Evolutionary conservation across 345 rosid species (phyloP).

Genomic region (Anacardium occidentale): DNA sequence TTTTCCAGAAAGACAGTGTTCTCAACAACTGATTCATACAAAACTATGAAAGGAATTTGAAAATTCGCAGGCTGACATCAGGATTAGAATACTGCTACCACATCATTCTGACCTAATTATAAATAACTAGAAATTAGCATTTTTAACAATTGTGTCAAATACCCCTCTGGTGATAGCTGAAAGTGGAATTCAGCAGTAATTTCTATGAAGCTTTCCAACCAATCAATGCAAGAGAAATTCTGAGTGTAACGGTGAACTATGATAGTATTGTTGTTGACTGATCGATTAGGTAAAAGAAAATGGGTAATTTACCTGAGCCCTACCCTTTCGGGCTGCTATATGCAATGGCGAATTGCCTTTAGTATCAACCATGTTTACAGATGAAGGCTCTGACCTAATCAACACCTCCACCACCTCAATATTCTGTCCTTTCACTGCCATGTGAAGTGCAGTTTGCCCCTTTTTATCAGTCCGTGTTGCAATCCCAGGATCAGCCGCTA

Average conservation of each 20-base stretch:
- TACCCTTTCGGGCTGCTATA: slow-evolving; percentile 77
- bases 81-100: not conserved
- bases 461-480: slow-evolving; percentile 73
- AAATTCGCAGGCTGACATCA: not conserved
- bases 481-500: slow-evolving; percentile 56
- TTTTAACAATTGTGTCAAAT: too few species aligned
- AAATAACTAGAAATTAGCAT: too few species aligned
- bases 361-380: slow-evolving; percentile 61
- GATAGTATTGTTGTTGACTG: not conserved
- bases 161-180: too few species aligned
- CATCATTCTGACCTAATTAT: too few species aligned
- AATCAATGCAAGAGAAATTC: too few species aligned
- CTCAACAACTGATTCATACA: not conserved
- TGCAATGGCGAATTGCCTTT: slow-evolving; percentile 83
- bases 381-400: slow-evolving; percentile 57
- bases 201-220: too few species aligned
- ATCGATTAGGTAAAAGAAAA: not conserved
- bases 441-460: slow-evolving; percentile 95
- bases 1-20: not conserved
- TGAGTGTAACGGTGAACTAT: too few species aligned
- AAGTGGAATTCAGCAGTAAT: too few species aligned
- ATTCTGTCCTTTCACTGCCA: slow-evolving; percentile 89
- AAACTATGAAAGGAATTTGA: not conserved
- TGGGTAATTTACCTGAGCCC: slow-evolving; percentile 54
- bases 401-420: slow-evolving; percentile 61